Evolutionary conservation across 129 eudicot species (phyloP).

Genomic region (Daucus carota): DNA sequence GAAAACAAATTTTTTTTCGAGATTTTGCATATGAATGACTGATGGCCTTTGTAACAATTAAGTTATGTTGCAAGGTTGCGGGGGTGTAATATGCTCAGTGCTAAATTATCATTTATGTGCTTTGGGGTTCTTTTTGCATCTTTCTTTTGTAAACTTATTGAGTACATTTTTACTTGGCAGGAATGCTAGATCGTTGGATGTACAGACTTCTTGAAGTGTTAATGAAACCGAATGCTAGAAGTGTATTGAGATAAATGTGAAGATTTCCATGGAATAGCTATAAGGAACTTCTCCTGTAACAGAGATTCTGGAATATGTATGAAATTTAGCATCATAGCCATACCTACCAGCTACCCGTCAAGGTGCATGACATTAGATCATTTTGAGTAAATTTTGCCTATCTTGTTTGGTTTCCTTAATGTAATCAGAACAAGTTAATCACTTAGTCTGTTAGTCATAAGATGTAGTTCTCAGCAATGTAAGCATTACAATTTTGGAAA

Average conservation of each 20-base stretch:
- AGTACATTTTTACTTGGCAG: constrained; percentile 28
- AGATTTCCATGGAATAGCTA: neutral
- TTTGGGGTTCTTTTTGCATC: neutral
- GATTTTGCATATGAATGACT: neutral
- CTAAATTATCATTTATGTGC: neutral
- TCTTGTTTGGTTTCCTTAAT: neutral
- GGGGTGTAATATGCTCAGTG: neutral
- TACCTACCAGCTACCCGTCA: constrained; percentile 1
- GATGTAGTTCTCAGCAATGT: neutral
- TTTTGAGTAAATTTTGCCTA: neutral
- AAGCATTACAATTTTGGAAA: neutral
- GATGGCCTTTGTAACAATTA: neutral
- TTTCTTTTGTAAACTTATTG: neutral
- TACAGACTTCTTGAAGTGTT: constrained; percentile 65
- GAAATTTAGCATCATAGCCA: neutral
- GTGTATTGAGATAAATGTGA: constrained; percentile 20
- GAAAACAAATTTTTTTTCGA: too few relatives aligned
- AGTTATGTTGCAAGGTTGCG: neutral
- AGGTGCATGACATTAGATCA: neutral
- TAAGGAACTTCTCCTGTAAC: neutral
- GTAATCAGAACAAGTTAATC: neutral
- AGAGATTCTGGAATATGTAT: neutral
- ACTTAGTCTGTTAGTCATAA: neutral
- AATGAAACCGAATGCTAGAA: constrained; percentile 44
- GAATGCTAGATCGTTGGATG: constrained; percentile 99